Base-by-base conservation (phyloP, 768 basidiomycete genomes). In the Suillus lakei region DNA sequence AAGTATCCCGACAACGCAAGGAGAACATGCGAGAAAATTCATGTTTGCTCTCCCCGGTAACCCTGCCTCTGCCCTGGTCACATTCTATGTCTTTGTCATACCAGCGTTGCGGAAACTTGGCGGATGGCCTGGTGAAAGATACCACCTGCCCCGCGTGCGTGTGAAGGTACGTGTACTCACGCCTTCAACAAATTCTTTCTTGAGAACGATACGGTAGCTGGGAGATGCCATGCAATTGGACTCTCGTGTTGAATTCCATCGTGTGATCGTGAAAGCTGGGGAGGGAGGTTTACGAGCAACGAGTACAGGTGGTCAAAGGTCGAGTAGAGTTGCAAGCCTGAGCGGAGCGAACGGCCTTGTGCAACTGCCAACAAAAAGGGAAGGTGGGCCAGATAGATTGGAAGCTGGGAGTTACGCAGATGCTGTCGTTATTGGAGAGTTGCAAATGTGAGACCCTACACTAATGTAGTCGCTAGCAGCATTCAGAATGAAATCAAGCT, bases 1-100 rank as follows among this genome's bases (percentile, higher is more conserved):
- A 1, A 91, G 87, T 15, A 82, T 95, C 30, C 90, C 91, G 0
- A 71, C 78, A 9, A 69, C 74, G 4, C 71, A 73, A 34, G 71
- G 73, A 12, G 65, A 67, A 23, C 71, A 73, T n/a, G 75, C 68
- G 7, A 72, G 74, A 36, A 93, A 90, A 69, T 88, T 89, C 5
- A 71, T 93, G 13, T 96, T 97, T 71, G 93, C 92, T 0, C 84
- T 97, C 2, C 95, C 95, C 0, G 95, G 95, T 1, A 96, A 96
- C 74, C 95, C 95, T 0, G 95, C 95, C 0, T 90, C 90, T 4
- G 95, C 95, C 18, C 82, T 97, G 23, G 93, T 95, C 15, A 93
- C 88, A 8, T 95, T 95, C 77, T 84, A 93, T 70, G 74, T 95
- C 2, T 95, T 95, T 71, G 93, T 95, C 21, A 74, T 96, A 0